Percentiles rank a stretch among this genome's conserved stretches.
Conservation (phyloP, 2,329 filamentous ascomycete species). For the Ceratocystis diversiconidia region DNA sequence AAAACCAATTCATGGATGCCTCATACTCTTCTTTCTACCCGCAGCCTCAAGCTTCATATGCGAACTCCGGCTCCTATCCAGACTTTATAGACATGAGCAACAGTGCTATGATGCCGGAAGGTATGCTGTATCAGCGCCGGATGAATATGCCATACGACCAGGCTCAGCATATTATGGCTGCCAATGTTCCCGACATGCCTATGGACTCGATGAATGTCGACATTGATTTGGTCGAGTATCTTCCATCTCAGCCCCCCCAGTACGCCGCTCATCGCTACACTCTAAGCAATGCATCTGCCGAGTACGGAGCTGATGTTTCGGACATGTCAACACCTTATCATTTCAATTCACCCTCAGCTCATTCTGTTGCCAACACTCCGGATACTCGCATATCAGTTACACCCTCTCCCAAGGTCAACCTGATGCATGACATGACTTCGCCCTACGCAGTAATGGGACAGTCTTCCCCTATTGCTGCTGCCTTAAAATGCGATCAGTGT, state of each 20-base stretch:
- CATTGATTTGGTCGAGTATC: slow-evolving; percentile 18
- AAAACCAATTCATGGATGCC: slow-evolving; percentile 14
- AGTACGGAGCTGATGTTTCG: slow-evolving; percentile 24
- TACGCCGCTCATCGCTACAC: slow-evolving; percentile 10
- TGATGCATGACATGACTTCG: slow-evolving; percentile 27
- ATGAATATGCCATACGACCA: slow-evolving; percentile 7
- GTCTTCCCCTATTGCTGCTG: slow-evolving; percentile 15
- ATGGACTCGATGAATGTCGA: slow-evolving; percentile 7
- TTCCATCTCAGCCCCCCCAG: slow-evolving; percentile 2
- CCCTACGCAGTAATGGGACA: slow-evolving; percentile 21
- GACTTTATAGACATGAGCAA: slow-evolving; percentile 12
- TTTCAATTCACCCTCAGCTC: slow-evolving; percentile 22
- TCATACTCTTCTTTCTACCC: slow-evolving; percentile 8
- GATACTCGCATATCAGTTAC: slow-evolving; percentile 33
- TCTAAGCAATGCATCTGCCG: slow-evolving; percentile 19
- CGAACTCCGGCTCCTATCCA: neutral
- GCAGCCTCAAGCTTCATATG: neutral
- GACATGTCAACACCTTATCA: slow-evolving; percentile 32
- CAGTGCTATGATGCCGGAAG: slow-evolving; percentile 10
- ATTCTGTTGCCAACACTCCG: slow-evolving; percentile 33
- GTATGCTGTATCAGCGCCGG: slow-evolving; percentile 11
- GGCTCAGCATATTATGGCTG: slow-evolving; percentile 7
- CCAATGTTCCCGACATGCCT: slow-evolving; percentile 7
- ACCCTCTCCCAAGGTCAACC: slow-evolving; percentile 29
- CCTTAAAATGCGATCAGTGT: slow-evolving; percentile 31